Conservation (phyloP, 352 stramenopile genomes). For the Pythium brachiatum region DNA sequence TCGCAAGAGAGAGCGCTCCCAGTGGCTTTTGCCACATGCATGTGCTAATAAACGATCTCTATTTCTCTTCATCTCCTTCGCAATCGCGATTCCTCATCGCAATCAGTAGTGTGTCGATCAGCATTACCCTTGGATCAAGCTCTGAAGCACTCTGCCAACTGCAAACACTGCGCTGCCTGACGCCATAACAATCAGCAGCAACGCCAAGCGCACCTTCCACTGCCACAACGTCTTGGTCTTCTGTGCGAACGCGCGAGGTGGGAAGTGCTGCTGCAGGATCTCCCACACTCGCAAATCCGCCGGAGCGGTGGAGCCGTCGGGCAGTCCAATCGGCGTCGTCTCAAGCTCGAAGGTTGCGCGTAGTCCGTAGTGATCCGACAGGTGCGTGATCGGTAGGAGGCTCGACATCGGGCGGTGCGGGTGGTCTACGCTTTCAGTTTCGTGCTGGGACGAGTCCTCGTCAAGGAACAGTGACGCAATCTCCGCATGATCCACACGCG, state of each 20-base stretch:
- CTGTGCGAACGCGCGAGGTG: constrained; percentile 57
- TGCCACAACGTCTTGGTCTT: constrained; percentile 55
- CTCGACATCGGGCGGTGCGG: constrained; percentile 6
- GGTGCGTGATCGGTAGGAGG: constrained; percentile 62
- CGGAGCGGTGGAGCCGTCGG: constrained; percentile 35
- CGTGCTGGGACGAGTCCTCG: constrained; percentile 17
- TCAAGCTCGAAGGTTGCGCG: constrained; percentile 52
- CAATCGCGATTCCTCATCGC: neutral
- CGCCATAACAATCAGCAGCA: constrained; percentile 38
- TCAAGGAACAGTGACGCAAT: constrained; percentile 35
- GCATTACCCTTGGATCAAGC: neutral
- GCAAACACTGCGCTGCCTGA: constrained; percentile 21
- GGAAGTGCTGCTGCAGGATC: constrained; percentile 69
- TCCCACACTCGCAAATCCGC: constrained; percentile 41
- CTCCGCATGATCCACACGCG: constrained; percentile 57
- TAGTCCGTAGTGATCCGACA: constrained; percentile 81
- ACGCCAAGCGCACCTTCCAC: constrained; percentile 53
- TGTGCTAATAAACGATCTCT: constrained; percentile 18
- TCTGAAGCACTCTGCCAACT: constrained; percentile 9
- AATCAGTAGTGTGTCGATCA: too few relatives aligned
- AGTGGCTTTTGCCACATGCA: constrained; percentile 9
- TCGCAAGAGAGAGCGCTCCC: neutral
- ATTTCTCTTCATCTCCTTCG: constrained; percentile 11
- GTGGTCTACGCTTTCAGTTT: constrained; percentile 20
- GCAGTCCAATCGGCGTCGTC: constrained; percentile 35